Conservation (phyloP, 1,139 yeast species). For the Geotrichum cucujoidarum region DNA sequence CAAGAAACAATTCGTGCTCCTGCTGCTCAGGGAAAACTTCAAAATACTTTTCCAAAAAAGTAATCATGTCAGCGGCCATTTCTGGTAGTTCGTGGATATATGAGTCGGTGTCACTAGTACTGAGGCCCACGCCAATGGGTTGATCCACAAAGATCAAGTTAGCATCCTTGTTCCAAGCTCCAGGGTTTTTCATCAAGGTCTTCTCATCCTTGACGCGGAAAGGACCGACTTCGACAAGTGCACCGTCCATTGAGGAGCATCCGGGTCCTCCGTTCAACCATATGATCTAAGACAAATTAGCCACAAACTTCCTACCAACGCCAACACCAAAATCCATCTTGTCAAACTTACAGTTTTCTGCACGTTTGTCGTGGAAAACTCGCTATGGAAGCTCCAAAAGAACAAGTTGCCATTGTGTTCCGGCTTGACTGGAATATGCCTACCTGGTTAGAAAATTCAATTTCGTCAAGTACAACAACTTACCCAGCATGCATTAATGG, state of each 20-base stretch:
- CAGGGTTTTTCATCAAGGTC: constrained; percentile 52
- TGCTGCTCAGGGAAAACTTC: constrained; percentile 69
- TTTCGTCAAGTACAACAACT: constrained; percentile 12
- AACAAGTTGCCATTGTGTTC: constrained; percentile 60
- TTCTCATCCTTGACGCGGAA: constrained; percentile 53
- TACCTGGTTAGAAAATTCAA: constrained; percentile 31
- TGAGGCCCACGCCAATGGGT: constrained; percentile 92
- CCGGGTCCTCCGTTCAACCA: constrained; percentile 93
- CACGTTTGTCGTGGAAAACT: constrained; percentile 29
- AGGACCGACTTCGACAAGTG: constrained; percentile 88
- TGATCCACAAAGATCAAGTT: constrained; percentile 87
- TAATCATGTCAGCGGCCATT: constrained; percentile 53
- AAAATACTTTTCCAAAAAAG: constrained; percentile 63
- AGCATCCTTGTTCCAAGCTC: constrained; percentile 80
- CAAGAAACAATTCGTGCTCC: constrained; percentile 62
- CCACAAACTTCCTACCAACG: not conserved
- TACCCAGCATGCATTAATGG: constrained; percentile 44
- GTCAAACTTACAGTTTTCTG: constrained; percentile 28
- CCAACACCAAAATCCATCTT: constrained; percentile 18
- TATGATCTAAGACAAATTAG: constrained; percentile 33
- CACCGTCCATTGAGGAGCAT: constrained; percentile 97
- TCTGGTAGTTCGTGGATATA: constrained; percentile 56
- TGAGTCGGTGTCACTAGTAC: constrained; percentile 47
- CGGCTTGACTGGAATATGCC: constrained; percentile 52
- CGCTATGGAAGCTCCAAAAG: constrained; percentile 57